Base-by-base conservation (phyloP, 176 grass and related monocot species). In the Juncus inflexus region DNA sequence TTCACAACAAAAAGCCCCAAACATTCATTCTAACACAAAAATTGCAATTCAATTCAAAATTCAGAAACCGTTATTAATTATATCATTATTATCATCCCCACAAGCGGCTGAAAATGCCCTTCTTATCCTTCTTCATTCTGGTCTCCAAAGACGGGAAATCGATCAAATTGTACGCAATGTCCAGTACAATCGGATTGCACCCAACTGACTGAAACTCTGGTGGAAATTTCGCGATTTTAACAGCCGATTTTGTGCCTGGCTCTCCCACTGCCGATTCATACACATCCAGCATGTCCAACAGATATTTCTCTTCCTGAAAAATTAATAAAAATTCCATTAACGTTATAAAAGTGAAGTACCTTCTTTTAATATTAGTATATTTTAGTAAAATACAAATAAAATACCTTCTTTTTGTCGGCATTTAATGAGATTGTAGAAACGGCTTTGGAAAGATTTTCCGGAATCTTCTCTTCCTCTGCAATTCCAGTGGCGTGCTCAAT, bases 41-140 rank as follows among this genome's bases (percentile, higher is more conserved):
- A 28, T 28, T 28, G 19, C 19, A 28, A 28, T 28, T 1, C 19
- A 28, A 28, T 28, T 28, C 19, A 28, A 28, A 28, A 28, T 28
- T 28, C 19, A 28, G 19, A 28, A n/a, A n/a, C n/a, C n/a, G n/a
- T 28, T 28, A 28, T 28, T 28, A 28, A 1, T 47, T 47, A 5
- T 9, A 47, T 6, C 0, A 1, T 47, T 47, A 9, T 47, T 6
- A 35, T 80, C 74, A 91, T 7, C 94, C 72, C 88, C 85, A 92
- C 9, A 91, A 69, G 64, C 94, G 87, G 76, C 88, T 86, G 40
- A 99, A 75, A 60, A 99, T 50, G 16, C 88, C 80, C 80, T 92
- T 99, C 88, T 92, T 96, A 54, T 87, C 91, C 64, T 96, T 99
- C 78, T 99, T 99, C 85, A 99, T 92, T 58, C 88, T 88, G 74